Evolutionary conservation across 2,329 filamentous ascomycete genomes (phyloP).

Genomic region (Dichotomopilus funicola): DNA sequence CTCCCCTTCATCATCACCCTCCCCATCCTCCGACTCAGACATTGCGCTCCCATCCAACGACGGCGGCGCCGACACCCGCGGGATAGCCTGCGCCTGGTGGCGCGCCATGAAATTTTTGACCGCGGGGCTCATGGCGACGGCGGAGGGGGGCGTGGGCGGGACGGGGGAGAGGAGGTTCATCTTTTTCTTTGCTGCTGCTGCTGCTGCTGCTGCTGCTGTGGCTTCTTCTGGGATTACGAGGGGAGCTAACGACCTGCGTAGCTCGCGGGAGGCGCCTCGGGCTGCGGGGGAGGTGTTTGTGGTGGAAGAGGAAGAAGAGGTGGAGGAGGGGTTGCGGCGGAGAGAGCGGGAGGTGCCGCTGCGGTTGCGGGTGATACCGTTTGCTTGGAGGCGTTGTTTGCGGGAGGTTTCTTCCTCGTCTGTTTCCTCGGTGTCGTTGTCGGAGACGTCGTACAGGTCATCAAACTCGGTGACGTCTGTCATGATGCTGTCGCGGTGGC

Average conservation of each 20-base stretch:
- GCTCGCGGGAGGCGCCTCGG: constrained; percentile 33
- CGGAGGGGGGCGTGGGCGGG: constrained; percentile 56
- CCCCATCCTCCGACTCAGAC: constrained; percentile 49
- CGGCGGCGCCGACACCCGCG: constrained; percentile 71
- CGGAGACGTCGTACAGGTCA: constrained; percentile 80
- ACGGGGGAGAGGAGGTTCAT: constrained; percentile 54
- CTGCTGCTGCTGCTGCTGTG: constrained; percentile 30
- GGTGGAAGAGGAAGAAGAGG: constrained; percentile 3
- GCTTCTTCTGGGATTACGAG: constrained; percentile 46
- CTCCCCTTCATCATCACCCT: constrained; percentile 37
- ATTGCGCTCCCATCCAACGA: constrained; percentile 84
- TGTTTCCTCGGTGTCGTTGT: constrained; percentile 29
- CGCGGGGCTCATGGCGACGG: constrained; percentile 69
- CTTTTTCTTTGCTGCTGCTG: constrained; percentile 29
- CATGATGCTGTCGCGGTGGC: constrained; percentile 48
- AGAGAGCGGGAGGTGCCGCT: constrained; percentile 6
- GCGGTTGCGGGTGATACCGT: constrained; percentile 30
- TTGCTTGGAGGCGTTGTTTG: constrained; percentile 40
- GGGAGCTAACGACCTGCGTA: constrained; percentile 37
- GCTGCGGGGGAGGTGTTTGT: constrained; percentile 40
- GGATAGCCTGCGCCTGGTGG: constrained; percentile 58
- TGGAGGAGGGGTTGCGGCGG: too few relatives aligned
- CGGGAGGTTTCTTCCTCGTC: constrained; percentile 50
- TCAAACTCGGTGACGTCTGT: constrained; percentile 71
- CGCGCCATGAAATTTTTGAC: constrained; percentile 64